These are phyloP conservation scores for Orbilia brochopaga DNA, from an alignment of 2,329 filamentous ascomycete genomes.

Conservation along the genomic window DNA sequence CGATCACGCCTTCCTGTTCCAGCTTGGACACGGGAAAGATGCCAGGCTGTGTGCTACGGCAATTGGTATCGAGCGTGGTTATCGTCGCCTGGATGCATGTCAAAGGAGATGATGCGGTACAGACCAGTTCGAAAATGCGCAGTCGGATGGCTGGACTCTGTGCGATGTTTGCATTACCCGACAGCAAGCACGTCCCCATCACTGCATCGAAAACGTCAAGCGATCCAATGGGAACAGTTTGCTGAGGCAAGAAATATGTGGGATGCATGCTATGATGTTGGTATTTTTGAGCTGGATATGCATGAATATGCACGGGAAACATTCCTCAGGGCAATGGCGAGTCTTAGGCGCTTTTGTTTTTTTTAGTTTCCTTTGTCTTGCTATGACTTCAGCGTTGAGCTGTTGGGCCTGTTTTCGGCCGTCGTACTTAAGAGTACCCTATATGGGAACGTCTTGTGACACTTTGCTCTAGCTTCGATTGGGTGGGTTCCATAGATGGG, in stretches of 20 bases:
- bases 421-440: conserved; percentile 10
- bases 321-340: conserved; percentile 12
- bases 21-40: background rate
- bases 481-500: conserved; percentile 19
- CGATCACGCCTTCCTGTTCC: conserved; percentile 12
- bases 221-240: conserved; percentile 42
- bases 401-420: background rate
- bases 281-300: conserved; percentile 10
- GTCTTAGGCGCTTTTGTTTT: conserved; percentile 4
- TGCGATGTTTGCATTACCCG: conserved; percentile 48
- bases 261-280: conserved; percentile 24
- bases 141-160: background rate
- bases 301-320: conserved; percentile 34
- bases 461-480: conserved; percentile 20
- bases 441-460: conserved; percentile 32
- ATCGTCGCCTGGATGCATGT: conserved; percentile 3
- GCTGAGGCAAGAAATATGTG: conserved; percentile 11
- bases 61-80: background rate
- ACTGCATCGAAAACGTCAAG: conserved; percentile 25
- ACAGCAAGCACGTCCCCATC: conserved; percentile 13
- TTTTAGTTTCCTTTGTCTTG: background rate
- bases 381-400: background rate
- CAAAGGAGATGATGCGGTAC: conserved; percentile 1
- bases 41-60: background rate
- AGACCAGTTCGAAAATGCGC: conserved; percentile 9